Base-by-base conservation (phyloP, 2,329 filamentous ascomycete genomes). In the Acephala macrosclerotiorum region DNA sequence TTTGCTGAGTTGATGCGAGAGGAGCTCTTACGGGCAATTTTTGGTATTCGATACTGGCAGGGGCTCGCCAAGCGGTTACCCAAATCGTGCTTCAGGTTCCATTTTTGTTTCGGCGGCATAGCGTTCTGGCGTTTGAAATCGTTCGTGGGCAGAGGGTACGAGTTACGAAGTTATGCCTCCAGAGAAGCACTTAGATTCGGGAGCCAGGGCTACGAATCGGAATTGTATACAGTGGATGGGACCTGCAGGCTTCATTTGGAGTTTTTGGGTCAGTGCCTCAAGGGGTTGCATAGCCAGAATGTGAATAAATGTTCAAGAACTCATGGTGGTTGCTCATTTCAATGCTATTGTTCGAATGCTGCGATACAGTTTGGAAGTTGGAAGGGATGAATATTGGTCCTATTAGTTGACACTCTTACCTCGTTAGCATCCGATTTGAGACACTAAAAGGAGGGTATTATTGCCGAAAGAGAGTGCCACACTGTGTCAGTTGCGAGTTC, bases 151-250 rank as follows among this genome's bases (percentile, higher is more conserved):
- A 18, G 20, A 53, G 12, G 14, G 22, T 16, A 11, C 25, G 25
- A 7, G 12, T 29, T 2, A 53, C 49, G 22, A 53, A 26, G 25
- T 53, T 53, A 53, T 53, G 49, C 49, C 49, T 12, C 33, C 18
- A 53, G 49, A 53, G 49, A n/a, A 53, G 2, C 25, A 53, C 22
- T 11, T 53, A 53, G 25, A 53, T 53, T 29, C 49, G 26, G 29
- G 29, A 33, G 4, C 9, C 29, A 33, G 29, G 29, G 9, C 9
- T 33, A 9, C 4, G 29, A 33, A 33, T 33, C 29, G 29, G 29
- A 12, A 49, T 2, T 49, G 45, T 49, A 49, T 22, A 49, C 25
- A 49, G n/a, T 20, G n/a, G n/a, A 12, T 25, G 45, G n/a, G 20
- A 33, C 9, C 45, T 25, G 11, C n/a, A 25, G 42, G 45, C 18